These are phyloP conservation scores for Dissophora globulifera DNA, from an alignment of 192 early-diverging fungal species.

Conservation along the genomic window DNA sequence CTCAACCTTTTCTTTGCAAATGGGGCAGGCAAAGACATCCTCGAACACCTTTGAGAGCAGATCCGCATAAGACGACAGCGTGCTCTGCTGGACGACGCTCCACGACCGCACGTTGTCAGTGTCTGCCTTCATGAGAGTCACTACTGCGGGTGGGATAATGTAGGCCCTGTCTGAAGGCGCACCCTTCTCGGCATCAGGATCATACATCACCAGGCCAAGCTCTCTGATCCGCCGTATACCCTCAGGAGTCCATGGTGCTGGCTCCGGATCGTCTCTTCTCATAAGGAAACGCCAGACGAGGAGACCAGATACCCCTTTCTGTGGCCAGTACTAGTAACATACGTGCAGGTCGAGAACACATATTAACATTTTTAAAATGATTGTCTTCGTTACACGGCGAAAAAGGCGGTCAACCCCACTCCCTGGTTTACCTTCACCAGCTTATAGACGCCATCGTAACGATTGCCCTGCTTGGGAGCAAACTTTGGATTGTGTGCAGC, in stretches of 20 bases:
- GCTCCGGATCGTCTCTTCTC: constrained; percentile 70
- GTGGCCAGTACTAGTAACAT: constrained; percentile 61
- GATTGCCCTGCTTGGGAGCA: constrained; percentile 63
- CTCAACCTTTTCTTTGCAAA: constrained; percentile 39
- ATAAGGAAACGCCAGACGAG: constrained; percentile 72
- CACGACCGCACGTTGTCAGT: constrained; percentile 50
- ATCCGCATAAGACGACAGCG: constrained; percentile 44
- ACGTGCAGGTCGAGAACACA: not conserved
- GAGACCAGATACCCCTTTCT: constrained; percentile 58
- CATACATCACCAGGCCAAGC: constrained; percentile 52
- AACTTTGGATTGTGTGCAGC: constrained; percentile 59
- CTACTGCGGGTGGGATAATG: no score
- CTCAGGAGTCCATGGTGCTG: constrained; percentile 71
- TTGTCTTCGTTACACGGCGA: no score
- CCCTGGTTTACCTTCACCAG: constrained; percentile 55
- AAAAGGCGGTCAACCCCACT: no score
- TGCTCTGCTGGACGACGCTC: constrained; percentile 26
- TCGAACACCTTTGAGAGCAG: constrained; percentile 45
- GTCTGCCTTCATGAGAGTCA: no score
- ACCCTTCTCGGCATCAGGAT: no score
- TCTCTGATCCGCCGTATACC: constrained; percentile 57
- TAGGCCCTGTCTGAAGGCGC: no score
- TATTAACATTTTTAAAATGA: no score
- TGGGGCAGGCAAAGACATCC: constrained; percentile 42
- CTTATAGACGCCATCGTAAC: constrained; percentile 77